Evolutionary conservation across 2,329 filamentous ascomycete genomes (phyloP), one percentile per base, ranked within the genome.

Genomic region (Blastomyces gilchristii): DNA sequence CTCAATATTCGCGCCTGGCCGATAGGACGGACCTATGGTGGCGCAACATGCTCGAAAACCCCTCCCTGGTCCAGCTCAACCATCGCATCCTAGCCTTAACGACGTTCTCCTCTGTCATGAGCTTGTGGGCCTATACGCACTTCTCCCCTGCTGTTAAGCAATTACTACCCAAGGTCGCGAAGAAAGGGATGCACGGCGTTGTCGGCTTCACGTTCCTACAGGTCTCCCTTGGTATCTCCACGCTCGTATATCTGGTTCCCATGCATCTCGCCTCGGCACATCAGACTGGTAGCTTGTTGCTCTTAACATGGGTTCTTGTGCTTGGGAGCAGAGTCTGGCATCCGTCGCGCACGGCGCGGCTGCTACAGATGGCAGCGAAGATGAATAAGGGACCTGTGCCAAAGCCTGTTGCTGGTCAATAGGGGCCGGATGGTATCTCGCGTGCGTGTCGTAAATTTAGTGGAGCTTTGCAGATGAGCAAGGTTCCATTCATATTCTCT

Each of bases 41-140:
- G 94, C 87, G 94, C 71, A 99, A 99, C 78, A 89, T 95, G 82
- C 87, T 97, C 43, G 94, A 97, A 80, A 99, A 99, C 78, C 95
- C 94, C 3, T 92, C 89, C 18, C 85, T 95, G 34, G 95, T 97
- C 2, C 95, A 99, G 78, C 85, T 99, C 54, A 90, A 99, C 77
- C 94, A 99, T 80, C 88, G 95, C 54, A 90, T 96, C 69, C 82
- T 97, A 45, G 95, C 94, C 64, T 90, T 87, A 57, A 91, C 90
- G 18, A 96, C 93, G 0, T 96, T 96, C 75, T 88, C 85, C 61
- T 83, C 88, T 66, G 85, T 97, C 65, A 79, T 96, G 67, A 82
- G 85, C 3, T 82, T 99, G 11, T 95, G 87, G 75, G 83, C 84
- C n/a, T 97, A 92, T 77, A 84, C 89, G 4, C 86, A 90, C 66